Evolutionary conservation across 495 filamentous ascomycete species (phyloP), one percentile per base, ranked within the genome.

Genomic region (Penicillium manginii): DNA sequence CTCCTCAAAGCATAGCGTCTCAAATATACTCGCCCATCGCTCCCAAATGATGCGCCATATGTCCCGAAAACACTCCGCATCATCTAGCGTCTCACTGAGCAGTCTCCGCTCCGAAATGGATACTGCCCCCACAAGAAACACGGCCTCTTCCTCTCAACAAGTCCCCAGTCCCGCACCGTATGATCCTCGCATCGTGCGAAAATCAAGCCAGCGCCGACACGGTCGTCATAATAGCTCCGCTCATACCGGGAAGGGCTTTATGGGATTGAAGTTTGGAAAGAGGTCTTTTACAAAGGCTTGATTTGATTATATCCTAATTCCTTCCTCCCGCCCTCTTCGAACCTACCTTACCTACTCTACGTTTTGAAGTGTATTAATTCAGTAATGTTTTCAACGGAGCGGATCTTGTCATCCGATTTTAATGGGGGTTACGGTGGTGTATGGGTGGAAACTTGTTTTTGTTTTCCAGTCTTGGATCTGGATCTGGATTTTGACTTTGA

Each of bases 31-130:
- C 10, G 8, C 60, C 1, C 63, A 63, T 7, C 69, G 69, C 21
- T 63, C 71, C 2, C 72, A 68, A 3, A 65, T 68, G 40, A 62
- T 68, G 51, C 71, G 68, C 18, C 60, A 59, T 9, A 71, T 69
- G 50, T 59, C 73, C 0, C 60, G 72, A 26, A 73, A 73, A 32
- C 65, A 72, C 32, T 74, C 84, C 5, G 88, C 88, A 2, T 82
- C 86, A 0, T 90, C 87, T 17, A 93, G 86, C 81, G 89, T 91
- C 46, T 93, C 87, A 0, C 82, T 86, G 17, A 93, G 74, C 22
- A 83, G 80, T 10, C 66, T 83, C 10, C 37, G 88, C 65, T 57
- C 90, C 71, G 60, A 79, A 78, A 49, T 94, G 77, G 54, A 93
- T 79, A 48, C 19, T 11, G 37, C 50, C 8, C 5, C 52, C 15